A percentile compares a stretch with the other conserved stretches of the same genome.
These are phyloP conservation scores for Phytophthora macrochlamydospora DNA, from an alignment of 352 stramenopile genomes.

Conservation along the genomic window DNA sequence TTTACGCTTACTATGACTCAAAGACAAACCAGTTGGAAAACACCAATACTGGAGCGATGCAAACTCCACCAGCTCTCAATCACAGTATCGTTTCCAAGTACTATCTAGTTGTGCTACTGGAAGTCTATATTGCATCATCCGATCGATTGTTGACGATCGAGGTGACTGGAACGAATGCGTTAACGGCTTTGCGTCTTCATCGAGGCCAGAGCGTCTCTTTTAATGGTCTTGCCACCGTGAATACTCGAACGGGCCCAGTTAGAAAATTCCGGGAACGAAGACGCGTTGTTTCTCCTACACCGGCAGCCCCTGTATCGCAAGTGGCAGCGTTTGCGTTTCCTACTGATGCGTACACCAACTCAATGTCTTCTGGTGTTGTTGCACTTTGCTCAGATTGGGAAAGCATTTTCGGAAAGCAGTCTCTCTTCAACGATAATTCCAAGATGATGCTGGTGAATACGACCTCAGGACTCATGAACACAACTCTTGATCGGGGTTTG, in stretches of 20 bases:
- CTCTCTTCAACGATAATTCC: slow-evolving; percentile 47
- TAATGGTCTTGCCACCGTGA: slow-evolving; percentile 57
- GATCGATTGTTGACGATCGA: slow-evolving; percentile 52
- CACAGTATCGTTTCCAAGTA: slow-evolving; percentile 66
- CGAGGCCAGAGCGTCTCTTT: slow-evolving; percentile 59
- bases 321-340: slow-evolving; percentile 47
- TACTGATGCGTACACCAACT: slow-evolving; percentile 14
- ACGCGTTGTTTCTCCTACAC: slow-evolving; percentile 4
- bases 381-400: slow-evolving; percentile 71
- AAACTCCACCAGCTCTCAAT: slow-evolving; percentile 34
- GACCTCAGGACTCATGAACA: slow-evolving; percentile 49
- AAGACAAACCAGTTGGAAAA: slow-evolving; percentile 45
- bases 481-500: slow-evolving; percentile 14
- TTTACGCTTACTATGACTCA: slow-evolving; percentile 69
- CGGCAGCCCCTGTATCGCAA: neutral
- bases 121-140: slow-evolving; percentile 57
- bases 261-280: slow-evolving; percentile 27
- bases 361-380: slow-evolving; percentile 33
- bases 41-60: slow-evolving; percentile 4
- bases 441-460: slow-evolving; percentile 54
- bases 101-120: slow-evolving; percentile 62
- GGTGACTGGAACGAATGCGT: slow-evolving; percentile 52
- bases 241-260: slow-evolving; percentile 37
- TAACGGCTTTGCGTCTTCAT: slow-evolving; percentile 44
- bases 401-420: slow-evolving; percentile 67